Conservation (phyloP, 306 rosid genomes). For the Lithocarpus polystachyus region DNA sequence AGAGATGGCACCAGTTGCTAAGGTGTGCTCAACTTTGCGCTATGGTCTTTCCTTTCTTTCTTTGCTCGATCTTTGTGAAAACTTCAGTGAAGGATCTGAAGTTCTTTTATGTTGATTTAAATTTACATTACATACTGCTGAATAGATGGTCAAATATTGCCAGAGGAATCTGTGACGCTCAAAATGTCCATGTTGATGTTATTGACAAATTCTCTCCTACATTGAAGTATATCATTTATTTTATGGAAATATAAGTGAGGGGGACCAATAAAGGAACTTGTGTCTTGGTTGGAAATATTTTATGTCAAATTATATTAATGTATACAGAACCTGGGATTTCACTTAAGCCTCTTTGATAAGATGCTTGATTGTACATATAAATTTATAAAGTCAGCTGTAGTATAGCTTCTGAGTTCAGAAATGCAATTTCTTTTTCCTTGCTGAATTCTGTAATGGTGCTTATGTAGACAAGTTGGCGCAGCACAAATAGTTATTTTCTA, state of each 20-base stretch:
- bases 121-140: neutral
- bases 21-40: constrained; percentile 49
- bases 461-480: neutral
- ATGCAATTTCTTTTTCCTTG: neutral
- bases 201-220: neutral
- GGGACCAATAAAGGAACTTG: neutral
- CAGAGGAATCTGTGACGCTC: neutral
- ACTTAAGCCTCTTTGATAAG: neutral
- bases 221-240: neutral
- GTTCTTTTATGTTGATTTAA: neutral
- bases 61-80: neutral
- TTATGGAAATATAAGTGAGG: neutral
- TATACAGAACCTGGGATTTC: neutral
- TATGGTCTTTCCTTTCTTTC: neutral
- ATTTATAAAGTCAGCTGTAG: neutral
- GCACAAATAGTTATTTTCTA: neutral
- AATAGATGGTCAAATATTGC: neutral
- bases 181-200: neutral
- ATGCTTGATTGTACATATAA: neutral
- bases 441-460: neutral
- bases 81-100: neutral
- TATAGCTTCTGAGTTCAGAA: neutral
- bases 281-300: neutral
- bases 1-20: constrained; percentile 99
- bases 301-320: neutral